phyloP scores from a whole-genome alignment of 2,329 filamentous ascomycete genomes.

The Amauroascus verrucosus region DNA sequence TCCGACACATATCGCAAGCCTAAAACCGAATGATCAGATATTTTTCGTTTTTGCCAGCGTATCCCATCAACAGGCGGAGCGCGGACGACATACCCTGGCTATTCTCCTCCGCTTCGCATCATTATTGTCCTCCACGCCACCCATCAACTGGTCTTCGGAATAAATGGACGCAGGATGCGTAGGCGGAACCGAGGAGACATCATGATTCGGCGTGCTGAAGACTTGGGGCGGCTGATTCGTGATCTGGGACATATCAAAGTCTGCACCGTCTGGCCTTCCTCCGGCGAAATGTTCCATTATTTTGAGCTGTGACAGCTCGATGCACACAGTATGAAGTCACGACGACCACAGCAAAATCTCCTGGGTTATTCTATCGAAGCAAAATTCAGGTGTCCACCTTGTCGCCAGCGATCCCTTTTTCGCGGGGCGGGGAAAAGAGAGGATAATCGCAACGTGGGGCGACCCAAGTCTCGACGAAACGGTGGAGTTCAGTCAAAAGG shows the following conservation, averaged over 20 bases:
- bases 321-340: neutral
- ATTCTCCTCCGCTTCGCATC: slow-evolving; percentile 85
- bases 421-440: neutral
- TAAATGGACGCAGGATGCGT: slow-evolving; percentile 35
- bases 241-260: slow-evolving; percentile 43
- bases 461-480: neutral
- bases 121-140: slow-evolving; percentile 47
- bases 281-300: slow-evolving; percentile 19
- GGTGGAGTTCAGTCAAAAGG: neutral
- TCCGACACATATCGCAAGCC: slow-evolving; percentile 94
- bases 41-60: slow-evolving; percentile 9
- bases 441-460: neutral
- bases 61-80: neutral
- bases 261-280: slow-evolving; percentile 31
- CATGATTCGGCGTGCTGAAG: slow-evolving; percentile 53
- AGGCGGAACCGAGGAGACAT: slow-evolving; percentile 50
- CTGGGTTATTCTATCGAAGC: neutral
- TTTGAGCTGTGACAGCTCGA: neutral
- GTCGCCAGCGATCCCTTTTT: neutral
- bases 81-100: slow-evolving; percentile 55
- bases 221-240: slow-evolving; percentile 56
- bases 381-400: neutral
- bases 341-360: neutral
- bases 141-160: slow-evolving; percentile 36
- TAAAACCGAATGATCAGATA: slow-evolving; percentile 28